Percentiles rank a stretch among this genome's conserved stretches.
phyloP scores from a whole-genome alignment of 495 filamentous ascomycete species.

The Parachaetomium inaequale region DNA sequence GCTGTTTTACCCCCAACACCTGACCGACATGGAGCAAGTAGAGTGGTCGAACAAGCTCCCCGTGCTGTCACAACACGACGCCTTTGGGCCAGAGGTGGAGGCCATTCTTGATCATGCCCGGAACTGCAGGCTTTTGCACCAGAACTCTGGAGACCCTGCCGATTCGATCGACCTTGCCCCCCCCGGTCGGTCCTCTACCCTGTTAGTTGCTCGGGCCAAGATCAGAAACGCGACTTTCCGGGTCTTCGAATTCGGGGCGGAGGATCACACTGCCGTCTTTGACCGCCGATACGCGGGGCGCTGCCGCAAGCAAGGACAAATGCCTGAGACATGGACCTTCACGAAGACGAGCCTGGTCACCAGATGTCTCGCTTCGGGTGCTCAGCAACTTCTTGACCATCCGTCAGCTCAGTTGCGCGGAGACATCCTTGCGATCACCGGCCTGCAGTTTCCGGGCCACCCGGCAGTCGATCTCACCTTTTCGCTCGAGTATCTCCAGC shows the following conservation, averaged over 20 bases:
- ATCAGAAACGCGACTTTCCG: constrained; percentile 50
- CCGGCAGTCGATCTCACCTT: constrained; percentile 9
- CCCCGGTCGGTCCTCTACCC: neutral
- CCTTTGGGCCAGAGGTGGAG: constrained; percentile 35
- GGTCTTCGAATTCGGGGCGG: constrained; percentile 52
- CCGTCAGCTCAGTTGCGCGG: neutral
- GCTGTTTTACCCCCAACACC: constrained; percentile 26
- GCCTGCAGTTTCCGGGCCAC: constrained; percentile 4
- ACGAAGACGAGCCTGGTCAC: neutral
- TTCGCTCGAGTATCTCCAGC: neutral
- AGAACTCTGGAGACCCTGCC: neutral
- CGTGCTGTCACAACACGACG: constrained; percentile 50
- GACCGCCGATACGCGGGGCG: constrained; percentile 36
- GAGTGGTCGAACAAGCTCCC: constrained; percentile 32
- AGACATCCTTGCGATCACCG: neutral
- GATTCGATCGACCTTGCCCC: neutral
- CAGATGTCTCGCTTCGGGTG: neutral
- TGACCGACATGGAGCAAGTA: constrained; percentile 30
- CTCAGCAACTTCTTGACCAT: neutral
- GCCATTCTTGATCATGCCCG: constrained; percentile 6
- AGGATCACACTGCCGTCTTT: constrained; percentile 35
- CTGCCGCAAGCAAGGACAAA: neutral
- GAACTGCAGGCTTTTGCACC: constrained; percentile 8
- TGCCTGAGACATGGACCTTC: no score
- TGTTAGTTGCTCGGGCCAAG: constrained; percentile 38